Evolutionary conservation across 1,284 basidiomycete genomes (phyloP).

Genomic region (Irpex sp.): DNA sequence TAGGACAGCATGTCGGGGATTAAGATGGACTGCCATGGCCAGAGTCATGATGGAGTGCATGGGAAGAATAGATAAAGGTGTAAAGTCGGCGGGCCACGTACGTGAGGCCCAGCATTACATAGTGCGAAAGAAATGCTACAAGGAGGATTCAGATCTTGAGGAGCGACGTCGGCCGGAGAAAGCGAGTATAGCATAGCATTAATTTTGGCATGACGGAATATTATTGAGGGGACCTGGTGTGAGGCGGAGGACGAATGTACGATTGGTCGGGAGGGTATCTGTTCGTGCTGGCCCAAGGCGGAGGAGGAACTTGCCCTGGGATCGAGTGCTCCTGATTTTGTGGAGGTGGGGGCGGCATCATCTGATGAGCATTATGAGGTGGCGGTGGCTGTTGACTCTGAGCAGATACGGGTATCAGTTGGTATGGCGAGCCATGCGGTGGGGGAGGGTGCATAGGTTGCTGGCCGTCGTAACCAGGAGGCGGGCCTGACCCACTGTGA

Average conservation of each 20-base stretch:
- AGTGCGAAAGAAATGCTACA: background rate
- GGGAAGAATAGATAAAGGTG: background rate
- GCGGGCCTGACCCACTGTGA: background rate
- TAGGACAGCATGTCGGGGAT: background rate
- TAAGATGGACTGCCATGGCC: background rate
- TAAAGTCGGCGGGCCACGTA: background rate
- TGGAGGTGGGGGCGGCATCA: constrained; percentile 28
- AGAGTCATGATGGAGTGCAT: background rate
- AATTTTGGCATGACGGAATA: background rate
- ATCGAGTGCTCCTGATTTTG: constrained; percentile 14
- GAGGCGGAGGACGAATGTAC: constrained; percentile 35
- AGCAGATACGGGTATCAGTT: constrained; percentile 19
- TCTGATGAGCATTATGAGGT: constrained; percentile 26
- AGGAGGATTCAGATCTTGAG: background rate
- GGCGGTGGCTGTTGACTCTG: constrained; percentile 11
- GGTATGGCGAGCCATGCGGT: constrained; percentile 23
- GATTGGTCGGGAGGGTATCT: background rate
- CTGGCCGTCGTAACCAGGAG: background rate
- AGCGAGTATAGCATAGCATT: background rate
- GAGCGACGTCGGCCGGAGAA: background rate
- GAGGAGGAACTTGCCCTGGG: constrained; percentile 32
- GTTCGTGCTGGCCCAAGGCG: constrained; percentile 39
- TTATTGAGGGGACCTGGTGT: constrained; percentile 37
- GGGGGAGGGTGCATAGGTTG: constrained; percentile 4
- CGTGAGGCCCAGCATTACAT: background rate